phyloP scores from a whole-genome alignment of 2,329 filamentous ascomycete genomes.

The Fusarium pseudoanthophilum region DNA sequence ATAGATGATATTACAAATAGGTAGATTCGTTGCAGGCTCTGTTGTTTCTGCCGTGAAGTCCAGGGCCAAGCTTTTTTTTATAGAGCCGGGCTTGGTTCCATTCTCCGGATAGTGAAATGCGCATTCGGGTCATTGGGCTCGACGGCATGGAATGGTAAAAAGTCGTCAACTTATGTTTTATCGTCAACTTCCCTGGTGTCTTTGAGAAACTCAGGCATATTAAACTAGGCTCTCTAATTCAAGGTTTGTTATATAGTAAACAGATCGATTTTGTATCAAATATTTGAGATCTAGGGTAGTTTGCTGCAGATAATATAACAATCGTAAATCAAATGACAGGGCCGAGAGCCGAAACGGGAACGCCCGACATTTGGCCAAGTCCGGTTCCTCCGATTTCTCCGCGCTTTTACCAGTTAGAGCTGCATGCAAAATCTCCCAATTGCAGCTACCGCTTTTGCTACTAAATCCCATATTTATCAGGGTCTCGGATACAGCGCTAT shows the following conservation, averaged over 20 bases:
- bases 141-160: too few relatives aligned
- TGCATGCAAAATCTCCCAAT: background rate
- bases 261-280: background rate
- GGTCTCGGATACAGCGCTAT: background rate
- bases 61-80: too few relatives aligned
- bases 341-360: background rate
- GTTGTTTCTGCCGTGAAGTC: too few relatives aligned
- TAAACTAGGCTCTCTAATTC: rapidly evolving
- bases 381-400: background rate
- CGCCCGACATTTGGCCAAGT: background rate
- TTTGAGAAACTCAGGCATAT: too few relatives aligned
- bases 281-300: background rate
- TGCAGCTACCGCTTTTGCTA: background rate
- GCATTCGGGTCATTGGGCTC: too few relatives aligned
- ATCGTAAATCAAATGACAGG: background rate
- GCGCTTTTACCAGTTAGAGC: background rate
- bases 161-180: rapidly evolving
- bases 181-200: too few relatives aligned
- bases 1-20: too few relatives aligned
- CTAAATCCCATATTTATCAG: background rate
- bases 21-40: too few relatives aligned
- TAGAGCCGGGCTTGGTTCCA: too few relatives aligned
- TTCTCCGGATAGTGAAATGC: too few relatives aligned
- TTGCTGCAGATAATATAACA: background rate
- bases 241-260: rapidly evolving